Evolutionary conservation across 2,329 filamentous ascomycete genomes (phyloP), one percentile per base, ranked within the genome.

Genomic region (Stromatinia cepivora): DNA sequence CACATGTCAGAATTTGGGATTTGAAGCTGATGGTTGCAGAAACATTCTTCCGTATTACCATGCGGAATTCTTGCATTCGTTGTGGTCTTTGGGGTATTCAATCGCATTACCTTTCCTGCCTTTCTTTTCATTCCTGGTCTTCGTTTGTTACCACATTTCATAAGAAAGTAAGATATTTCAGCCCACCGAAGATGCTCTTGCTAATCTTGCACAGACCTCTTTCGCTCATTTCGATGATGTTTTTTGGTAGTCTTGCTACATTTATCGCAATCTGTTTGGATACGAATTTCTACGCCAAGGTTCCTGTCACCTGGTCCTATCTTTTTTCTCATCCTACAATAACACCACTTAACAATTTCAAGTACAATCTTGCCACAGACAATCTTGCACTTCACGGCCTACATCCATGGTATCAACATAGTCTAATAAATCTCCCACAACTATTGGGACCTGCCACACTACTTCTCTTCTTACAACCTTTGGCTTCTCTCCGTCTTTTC

Each of bases 61-160:
- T 93, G 91, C 70, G 86, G 88, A 53, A 84, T 95, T 54, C 87
- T 99, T 53, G 93, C 93, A 42, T 88, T 94, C 71, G 87, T 97
- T 67, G 85, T 87, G 66, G 90, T 97, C 20, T 91, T 95, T 76
- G 95, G 95, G 63, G 82, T 94, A 70, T 99, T 99, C 81, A 99
- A 98, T 81, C 89, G 95, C 73, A 97, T 98, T 77, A 99, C 95
- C 13, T 98, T 98, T 79, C 94, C 94, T 58, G 94, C 94, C 20
- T 99, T 97, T 79, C 81, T 99, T 71, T 79, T 97, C 70, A 88
- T 97, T 78, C 94, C 95, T 66, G 90, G 90, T 48, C 82, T 97
- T 78, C 90, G 89, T 77, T 84, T 99, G 77, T 83, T 98, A 79
- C 93, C 93, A 73, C 91, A 97, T 82, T 95, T 97, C 78, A 81